A percentile compares a stretch with the other conserved stretches of the same genome.
phyloP scores from a whole-genome alignment of 768 basidiomycete genomes.

The Botryobasidium botryosum region DNA sequence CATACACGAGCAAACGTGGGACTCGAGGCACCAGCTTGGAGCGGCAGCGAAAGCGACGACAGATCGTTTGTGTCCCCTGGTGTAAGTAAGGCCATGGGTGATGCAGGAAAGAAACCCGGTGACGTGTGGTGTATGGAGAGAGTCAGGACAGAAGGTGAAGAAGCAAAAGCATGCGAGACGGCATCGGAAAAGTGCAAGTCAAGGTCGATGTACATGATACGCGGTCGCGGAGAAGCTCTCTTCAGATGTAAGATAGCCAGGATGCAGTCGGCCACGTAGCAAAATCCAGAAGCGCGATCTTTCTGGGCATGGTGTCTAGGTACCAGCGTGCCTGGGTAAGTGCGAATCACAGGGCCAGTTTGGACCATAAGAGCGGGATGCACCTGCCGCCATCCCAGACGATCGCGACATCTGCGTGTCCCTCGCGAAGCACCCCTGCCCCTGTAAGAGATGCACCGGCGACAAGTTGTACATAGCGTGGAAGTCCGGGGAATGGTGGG shows the following conservation, averaged over 20 bases:
- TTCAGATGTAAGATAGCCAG: slow-evolving; percentile 63
- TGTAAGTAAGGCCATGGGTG: slow-evolving; percentile 33
- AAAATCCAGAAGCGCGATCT: slow-evolving; percentile 69
- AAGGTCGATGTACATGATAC: slow-evolving; percentile 81
- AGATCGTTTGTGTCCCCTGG: slow-evolving; percentile 29
- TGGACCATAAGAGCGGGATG: background rate
- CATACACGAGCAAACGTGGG: slow-evolving; percentile 48
- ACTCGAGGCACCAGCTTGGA: slow-evolving; percentile 51
- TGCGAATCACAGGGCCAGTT: background rate
- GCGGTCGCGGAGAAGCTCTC: slow-evolving; percentile 21
- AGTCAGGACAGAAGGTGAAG: slow-evolving; percentile 32
- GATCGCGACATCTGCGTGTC: slow-evolving; percentile 43
- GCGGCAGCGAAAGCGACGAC: slow-evolving; percentile 65
- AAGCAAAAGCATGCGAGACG: slow-evolving; percentile 59
- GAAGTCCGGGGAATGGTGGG: slow-evolving; percentile 52
- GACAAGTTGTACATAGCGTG: slow-evolving; percentile 49
- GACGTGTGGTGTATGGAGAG: slow-evolving; percentile 73
- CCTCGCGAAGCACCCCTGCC: slow-evolving; percentile 36
- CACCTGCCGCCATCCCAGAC: slow-evolving; percentile 87
- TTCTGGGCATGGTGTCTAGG: slow-evolving; percentile 70
- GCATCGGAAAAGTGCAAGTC: slow-evolving; percentile 88
- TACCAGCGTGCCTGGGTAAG: background rate
- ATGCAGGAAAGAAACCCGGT: slow-evolving; percentile 69
- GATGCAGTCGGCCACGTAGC: slow-evolving; percentile 84
- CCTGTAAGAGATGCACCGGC: slow-evolving; percentile 70